Conservation (phyloP, 2,329 filamentous ascomycete genomes). For the Fusarium sp. region DNA sequence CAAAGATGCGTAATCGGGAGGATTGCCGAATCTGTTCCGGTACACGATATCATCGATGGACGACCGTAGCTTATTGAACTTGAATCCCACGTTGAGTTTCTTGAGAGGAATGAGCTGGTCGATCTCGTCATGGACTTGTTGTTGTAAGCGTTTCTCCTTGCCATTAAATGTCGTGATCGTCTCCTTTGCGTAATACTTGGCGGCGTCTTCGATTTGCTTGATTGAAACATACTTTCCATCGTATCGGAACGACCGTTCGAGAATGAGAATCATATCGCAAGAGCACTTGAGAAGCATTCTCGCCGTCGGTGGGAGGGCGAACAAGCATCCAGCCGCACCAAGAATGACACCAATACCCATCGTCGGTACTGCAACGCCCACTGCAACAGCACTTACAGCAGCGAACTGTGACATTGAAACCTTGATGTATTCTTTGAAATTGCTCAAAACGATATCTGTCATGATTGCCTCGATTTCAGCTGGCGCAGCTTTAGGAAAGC, state of each 20-base stretch:
- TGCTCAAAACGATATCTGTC: slow-evolving; percentile 42
- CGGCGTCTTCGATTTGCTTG: slow-evolving; percentile 45
- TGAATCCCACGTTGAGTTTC: slow-evolving; percentile 40
- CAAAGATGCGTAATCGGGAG: slow-evolving; percentile 25
- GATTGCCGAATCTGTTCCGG: slow-evolving; percentile 34
- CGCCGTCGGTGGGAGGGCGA: slow-evolving; percentile 37
- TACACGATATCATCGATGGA: slow-evolving; percentile 39
- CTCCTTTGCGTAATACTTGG: slow-evolving; percentile 40
- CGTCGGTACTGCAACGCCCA: slow-evolving; percentile 39
- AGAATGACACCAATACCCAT: slow-evolving; percentile 38
- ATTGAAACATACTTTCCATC: slow-evolving; percentile 45
- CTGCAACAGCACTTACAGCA: slow-evolving; percentile 17
- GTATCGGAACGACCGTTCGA: slow-evolving; percentile 42
- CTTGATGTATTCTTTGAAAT: slow-evolving; percentile 37
- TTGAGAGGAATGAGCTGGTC: slow-evolving; percentile 42
- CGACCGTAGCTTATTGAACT: slow-evolving; percentile 41
- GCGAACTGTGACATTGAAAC: slow-evolving; percentile 43
- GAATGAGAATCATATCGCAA: slow-evolving; percentile 45
- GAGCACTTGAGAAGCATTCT: slow-evolving; percentile 46
- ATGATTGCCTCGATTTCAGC: slow-evolving; percentile 43
- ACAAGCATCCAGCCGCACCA: slow-evolving; percentile 33
- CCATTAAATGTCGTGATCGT: slow-evolving; percentile 37
- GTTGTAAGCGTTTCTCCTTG: slow-evolving; percentile 40
- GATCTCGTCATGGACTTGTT: slow-evolving; percentile 44
- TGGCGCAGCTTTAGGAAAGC: slow-evolving; percentile 42